A percentile compares a stretch with the other conserved stretches of the same genome.
These are phyloP conservation scores for Salvia rosmarinus DNA, from an alignment of 257 asterid genomes.

Conservation along the genomic window DNA sequence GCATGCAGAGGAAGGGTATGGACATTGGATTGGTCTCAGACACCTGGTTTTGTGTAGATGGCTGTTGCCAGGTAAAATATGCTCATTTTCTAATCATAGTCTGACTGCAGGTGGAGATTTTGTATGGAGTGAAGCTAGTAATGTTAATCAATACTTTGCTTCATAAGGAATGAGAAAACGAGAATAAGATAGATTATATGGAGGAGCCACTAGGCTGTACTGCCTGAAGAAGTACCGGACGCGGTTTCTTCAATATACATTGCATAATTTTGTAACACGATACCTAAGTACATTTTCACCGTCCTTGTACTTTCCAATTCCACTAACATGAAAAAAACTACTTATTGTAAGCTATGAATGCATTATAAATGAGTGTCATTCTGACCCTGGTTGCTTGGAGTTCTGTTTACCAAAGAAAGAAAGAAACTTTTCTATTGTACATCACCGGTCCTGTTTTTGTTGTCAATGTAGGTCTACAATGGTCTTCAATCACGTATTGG, in stretches of 20 bases:
- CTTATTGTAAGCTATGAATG: constrained; percentile 7
- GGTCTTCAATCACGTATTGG: constrained; percentile 83
- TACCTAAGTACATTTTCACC: constrained; percentile 8
- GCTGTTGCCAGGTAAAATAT: constrained; percentile 75
- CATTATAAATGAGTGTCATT: neutral
- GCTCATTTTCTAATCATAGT: constrained; percentile 23
- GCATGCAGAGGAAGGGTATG: constrained; percentile 55
- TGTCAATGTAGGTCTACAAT: constrained; percentile 61
- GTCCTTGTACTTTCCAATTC: neutral
- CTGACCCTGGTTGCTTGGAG: constrained; percentile 28
- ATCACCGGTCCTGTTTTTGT: neutral
- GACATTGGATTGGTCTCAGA: constrained; percentile 53
- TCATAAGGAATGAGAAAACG: constrained; percentile 12
- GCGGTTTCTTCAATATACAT: constrained; percentile 9
- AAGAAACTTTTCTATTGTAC: constrained; percentile 3
- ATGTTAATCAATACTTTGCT: constrained; percentile 15
- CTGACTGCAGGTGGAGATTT: constrained; percentile 7
- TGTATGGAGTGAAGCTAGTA: constrained; percentile 13
- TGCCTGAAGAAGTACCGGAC: constrained; percentile 5
- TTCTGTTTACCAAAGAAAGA: constrained; percentile 23
- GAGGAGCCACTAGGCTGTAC: constrained; percentile 6
- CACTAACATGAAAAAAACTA: neutral
- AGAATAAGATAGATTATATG: neutral
- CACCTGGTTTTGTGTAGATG: constrained; percentile 83
- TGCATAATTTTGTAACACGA: neutral